Evolutionary conservation across 1,284 basidiomycete genomes (phyloP).

Genomic region (Puccinia brachypodii): DNA sequence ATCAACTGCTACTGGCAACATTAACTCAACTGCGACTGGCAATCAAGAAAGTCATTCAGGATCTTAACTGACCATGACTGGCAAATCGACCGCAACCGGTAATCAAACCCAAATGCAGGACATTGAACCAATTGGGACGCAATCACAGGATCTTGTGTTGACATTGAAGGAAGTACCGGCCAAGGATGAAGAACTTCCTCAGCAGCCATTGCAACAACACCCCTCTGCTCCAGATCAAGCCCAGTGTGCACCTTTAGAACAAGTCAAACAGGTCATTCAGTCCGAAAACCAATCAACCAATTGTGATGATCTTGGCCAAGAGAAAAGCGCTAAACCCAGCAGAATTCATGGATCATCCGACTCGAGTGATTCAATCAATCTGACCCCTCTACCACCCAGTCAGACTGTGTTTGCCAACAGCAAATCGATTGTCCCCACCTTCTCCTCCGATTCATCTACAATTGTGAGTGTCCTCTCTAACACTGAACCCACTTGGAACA

Average conservation of each 20-base stretch:
- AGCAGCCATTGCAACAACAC: neutral
- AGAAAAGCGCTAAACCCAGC: neutral
- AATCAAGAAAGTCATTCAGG: no score
- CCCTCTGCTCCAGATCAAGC: constrained; percentile 8
- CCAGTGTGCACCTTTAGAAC: neutral
- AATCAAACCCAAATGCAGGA: no score
- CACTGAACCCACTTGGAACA: neutral
- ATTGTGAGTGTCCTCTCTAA: neutral
- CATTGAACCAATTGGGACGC: constrained; percentile 4
- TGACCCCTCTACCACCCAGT: neutral
- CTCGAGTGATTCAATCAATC: neutral
- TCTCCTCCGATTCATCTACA: neutral
- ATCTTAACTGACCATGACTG: no score
- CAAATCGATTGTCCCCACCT: neutral
- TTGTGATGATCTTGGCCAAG: neutral
- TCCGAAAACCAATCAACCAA: neutral
- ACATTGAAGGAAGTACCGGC: no score
- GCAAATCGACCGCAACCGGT: no score
- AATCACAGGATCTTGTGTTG: no score
- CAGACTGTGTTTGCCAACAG: neutral
- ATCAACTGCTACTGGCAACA: no score
- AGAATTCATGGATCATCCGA: neutral
- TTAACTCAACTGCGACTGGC: no score
- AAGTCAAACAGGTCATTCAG: neutral
- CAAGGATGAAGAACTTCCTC: constrained; percentile 32